phyloP scores from a whole-genome alignment of 2,329 filamentous ascomycete species.

The Aspergillus sp. region DNA sequence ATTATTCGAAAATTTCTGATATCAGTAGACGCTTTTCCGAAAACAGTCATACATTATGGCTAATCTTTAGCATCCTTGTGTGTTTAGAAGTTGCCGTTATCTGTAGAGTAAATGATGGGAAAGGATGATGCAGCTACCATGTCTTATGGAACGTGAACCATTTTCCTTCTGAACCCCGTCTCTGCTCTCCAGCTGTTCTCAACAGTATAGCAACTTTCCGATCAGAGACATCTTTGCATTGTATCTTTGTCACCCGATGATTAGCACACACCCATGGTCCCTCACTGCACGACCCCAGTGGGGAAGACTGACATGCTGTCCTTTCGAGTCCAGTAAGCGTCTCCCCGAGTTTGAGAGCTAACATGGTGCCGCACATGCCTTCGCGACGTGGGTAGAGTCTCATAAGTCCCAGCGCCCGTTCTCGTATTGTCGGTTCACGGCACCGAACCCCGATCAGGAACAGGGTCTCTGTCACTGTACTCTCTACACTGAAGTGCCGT shows the following conservation, averaged over 20 bases:
- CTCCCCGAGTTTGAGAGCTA: not conserved
- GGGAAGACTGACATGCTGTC: not conserved
- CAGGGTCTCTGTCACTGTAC: not conserved
- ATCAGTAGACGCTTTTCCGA: too few relatives aligned
- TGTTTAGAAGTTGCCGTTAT: too few relatives aligned
- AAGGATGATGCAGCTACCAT: not conserved
- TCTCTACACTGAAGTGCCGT: not conserved
- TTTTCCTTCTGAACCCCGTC: not conserved
- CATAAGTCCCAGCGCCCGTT: not conserved
- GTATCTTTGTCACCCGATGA: not conserved
- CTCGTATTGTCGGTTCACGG: not conserved
- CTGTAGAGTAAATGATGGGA: too few relatives aligned
- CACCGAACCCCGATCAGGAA: not conserved
- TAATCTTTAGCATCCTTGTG: too few relatives aligned
- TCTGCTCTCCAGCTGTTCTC: not conserved
- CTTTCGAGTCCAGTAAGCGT: not conserved
- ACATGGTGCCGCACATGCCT: not conserved
- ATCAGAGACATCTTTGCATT: not conserved
- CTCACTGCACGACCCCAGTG: not conserved
- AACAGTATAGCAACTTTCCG: not conserved
- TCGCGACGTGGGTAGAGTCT: not conserved
- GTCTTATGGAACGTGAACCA: not conserved
- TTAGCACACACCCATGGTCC: slow-evolving; percentile 3
- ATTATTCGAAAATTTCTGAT: too few relatives aligned
- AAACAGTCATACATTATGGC: too few relatives aligned